Base-by-base conservation (phyloP, 23 red algal genomes). In the Pyropia yezoensis region DNA sequence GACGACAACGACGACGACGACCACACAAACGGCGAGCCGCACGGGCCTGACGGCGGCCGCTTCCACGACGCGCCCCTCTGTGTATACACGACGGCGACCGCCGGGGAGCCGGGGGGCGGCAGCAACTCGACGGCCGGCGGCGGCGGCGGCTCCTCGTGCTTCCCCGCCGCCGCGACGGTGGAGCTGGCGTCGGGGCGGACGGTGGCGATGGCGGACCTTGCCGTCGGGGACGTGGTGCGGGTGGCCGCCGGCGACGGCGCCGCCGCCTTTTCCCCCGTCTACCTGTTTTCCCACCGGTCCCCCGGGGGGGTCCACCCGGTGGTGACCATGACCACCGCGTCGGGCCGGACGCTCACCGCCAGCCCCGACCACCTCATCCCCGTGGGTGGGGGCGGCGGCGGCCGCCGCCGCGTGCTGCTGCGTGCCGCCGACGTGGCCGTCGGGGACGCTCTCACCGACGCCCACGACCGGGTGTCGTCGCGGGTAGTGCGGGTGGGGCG, bases 81-180 rank as follows among this genome's bases (percentile, higher is more conserved):
- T 8, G 39, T 47, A 8, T 47, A 47, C 39, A 47, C 39, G 11
- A 1, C 4, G 39, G 39, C 39, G 11, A 8, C 12, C 4, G 6
- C 9, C 4, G 39, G 39, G 4, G 39, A 47, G 39, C 39, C 39
- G 39, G 39, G 39, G 2, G 30, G 30, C 4, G 39, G 39, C 39
- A 7, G 1, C 39, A 47, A 13, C 11, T 6, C 39, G 9, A 47
- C 39, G 39, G 39, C 39, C 0, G 39, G 39, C 9, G 57, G 28
- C 8, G 65, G 70, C 59, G 76, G 62, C 26, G 63, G 63, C 32
- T 33, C 61, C 12, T 63, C 82, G 22, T 87, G 82, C 62, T 87
- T 87, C 72, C 82, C 82, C 15, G 60, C 82, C 9, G 69, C 57
- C 12, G 82, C 71, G 7, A 68, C 18, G 1, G 70, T 87, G 63